phyloP scores from a whole-genome alignment of 371 early-diverging fungal genomes.

The Zancudomyces culisetae region DNA sequence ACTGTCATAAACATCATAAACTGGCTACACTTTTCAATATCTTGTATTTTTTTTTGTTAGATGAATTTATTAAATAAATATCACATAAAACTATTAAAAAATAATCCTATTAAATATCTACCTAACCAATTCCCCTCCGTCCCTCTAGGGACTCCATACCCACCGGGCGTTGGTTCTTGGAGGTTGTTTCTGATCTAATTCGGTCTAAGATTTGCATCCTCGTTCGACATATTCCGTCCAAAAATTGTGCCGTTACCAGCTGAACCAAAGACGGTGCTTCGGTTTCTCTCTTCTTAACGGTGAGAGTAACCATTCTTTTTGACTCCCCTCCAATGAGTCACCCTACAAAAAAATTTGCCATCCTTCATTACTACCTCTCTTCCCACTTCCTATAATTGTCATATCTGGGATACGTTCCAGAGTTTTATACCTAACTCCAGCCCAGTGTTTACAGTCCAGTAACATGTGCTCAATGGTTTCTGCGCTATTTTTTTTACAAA shows the following conservation, averaged over 20 bases:
- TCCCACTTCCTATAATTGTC: not conserved
- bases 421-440: not conserved
- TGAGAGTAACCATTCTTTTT: not conserved
- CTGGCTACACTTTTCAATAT: not conserved
- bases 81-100: not conserved
- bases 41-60: not conserved
- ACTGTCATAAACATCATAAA: too few species aligned
- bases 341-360: not conserved
- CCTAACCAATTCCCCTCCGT: not conserved
- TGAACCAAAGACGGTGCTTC: not conserved
- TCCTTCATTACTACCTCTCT: not conserved
- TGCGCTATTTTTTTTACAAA: not conserved
- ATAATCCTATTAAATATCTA: not conserved
- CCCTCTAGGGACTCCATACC: not conserved
- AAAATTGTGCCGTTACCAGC: not conserved
- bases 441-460: not conserved
- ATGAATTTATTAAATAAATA: not conserved
- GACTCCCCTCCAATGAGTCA: not conserved
- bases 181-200: not conserved
- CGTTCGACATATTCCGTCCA: not conserved
- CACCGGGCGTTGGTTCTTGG: not conserved
- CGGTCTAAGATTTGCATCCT: not conserved
- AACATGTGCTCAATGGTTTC: not conserved
- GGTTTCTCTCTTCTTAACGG: not conserved
- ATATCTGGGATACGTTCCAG: not conserved